Conservation (phyloP, 1,284 basidiomycete species). For the Irpex lacteus region DNA sequence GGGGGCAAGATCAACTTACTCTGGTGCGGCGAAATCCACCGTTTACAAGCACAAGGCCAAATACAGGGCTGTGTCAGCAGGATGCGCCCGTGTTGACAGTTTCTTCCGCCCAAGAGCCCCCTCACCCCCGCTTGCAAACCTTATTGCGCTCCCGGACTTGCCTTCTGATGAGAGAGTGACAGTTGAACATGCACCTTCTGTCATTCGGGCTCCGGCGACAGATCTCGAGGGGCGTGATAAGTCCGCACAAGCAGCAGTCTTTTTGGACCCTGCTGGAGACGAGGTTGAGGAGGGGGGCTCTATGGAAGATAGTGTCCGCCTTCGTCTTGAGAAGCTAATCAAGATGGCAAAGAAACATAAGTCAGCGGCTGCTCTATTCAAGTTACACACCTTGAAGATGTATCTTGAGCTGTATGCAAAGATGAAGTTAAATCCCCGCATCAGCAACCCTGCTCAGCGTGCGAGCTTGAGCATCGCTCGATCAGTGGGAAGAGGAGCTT, state of each 20-base stretch:
- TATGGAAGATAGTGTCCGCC: neutral
- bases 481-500: conserved; percentile 2
- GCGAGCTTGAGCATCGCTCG: neutral
- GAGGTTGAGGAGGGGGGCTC: neutral
- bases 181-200: neutral
- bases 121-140: neutral
- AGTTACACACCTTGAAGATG: conserved; percentile 1
- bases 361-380: neutral
- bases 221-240: neutral
- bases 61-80: neutral
- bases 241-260: neutral
- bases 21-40: neutral
- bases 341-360: conserved; percentile 4
- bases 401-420: conserved; percentile 1
- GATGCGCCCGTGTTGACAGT: neutral
- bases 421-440: neutral
- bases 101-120: neutral
- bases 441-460: conserved; percentile 4
- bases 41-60: neutral
- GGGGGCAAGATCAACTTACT: neutral
- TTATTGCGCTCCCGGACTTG: neutral
- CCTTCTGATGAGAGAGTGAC: neutral
- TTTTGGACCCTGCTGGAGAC: neutral
- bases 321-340: neutral
- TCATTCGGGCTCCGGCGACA: no score